Base-by-base conservation (phyloP, 495 filamentous ascomycete genomes). In the Aspergillus saccharolyticus region DNA sequence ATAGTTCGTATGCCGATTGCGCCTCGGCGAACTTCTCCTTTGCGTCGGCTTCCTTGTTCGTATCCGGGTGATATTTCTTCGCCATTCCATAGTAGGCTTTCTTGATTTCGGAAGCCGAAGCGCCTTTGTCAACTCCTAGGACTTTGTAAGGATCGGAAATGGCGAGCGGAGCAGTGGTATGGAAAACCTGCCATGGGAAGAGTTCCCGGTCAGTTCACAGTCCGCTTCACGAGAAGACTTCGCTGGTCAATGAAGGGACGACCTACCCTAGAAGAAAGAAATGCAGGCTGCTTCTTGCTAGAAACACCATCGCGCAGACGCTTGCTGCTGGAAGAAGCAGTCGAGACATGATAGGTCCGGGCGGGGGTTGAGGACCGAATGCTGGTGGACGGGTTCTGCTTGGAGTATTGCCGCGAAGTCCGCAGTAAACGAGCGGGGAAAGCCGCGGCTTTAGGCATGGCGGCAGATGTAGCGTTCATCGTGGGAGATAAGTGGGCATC, bases 31-130 rank as follows among this genome's bases (percentile, higher is more conserved):
- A 98, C 65, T 89, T 93, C 53, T 97, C 94, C 70, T 97, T 97
- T 28, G 94, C 93, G 7, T 75, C 77, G 8, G 90, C 67, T 52
- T 96, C 94, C 73, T 97, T 98, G 77, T 96, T 97, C 42, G 94
- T 96, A 71, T 98, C 94, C 8, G 94, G 94, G 65, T 98, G 94
- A 68, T 85, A 98, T 68, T 97, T 97, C 74, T 97, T 97, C n/a
- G 94, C 94, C 58, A 96, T 77, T 53, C 90, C 87, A 70, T 98
- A 98, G 77, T 98, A 98, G 2, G 94, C 93, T 72, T 97, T 97
- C 68, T 98, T 98, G 65, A 98, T 96, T 7, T 97, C 95, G 54
- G 84, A 68, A 5, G 89, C 72, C n/a, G 90, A 87, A 15, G 94
- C 89, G 43, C 69, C 78, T 68, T 89, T 93, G 56, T 78, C 76